A percentile compares a stretch with the other conserved stretches of the same genome.
phyloP scores from a whole-genome alignment of 192 early-diverging fungal genomes.

The Umbelopsis sp. region DNA sequence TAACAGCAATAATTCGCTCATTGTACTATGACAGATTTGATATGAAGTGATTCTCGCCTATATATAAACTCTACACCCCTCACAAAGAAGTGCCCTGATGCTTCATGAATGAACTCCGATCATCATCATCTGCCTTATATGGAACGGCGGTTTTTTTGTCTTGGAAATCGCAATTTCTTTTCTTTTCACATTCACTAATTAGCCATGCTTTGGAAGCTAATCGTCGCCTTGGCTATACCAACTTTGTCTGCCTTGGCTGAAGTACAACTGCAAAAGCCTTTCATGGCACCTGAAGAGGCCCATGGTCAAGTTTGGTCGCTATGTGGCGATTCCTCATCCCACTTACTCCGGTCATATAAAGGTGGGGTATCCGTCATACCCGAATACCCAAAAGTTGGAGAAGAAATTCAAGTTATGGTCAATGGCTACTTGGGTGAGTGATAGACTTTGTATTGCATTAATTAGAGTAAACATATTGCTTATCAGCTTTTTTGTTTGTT shows the following conservation, averaged over 20 bases:
- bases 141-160: too few species aligned
- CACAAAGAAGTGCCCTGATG: too few species aligned
- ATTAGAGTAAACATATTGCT: neutral
- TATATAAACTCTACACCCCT: too few species aligned
- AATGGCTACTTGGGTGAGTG: slow-evolving; percentile 34
- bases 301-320: slow-evolving; percentile 42
- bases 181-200: too few species aligned
- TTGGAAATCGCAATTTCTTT: too few species aligned
- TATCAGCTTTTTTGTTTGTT: neutral
- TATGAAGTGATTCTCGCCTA: too few species aligned
- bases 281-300: slow-evolving; percentile 32
- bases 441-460: neutral
- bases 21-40: too few species aligned
- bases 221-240: neutral
- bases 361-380: slow-evolving; percentile 40
- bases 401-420: slow-evolving; percentile 36
- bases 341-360: slow-evolving; percentile 36
- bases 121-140: too few species aligned
- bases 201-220: slow-evolving; percentile 1
- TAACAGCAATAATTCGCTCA: too few species aligned
- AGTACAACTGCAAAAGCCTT: slow-evolving; percentile 12
- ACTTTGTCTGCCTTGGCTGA: neutral
- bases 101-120: too few species aligned
- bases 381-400: slow-evolving; percentile 31
- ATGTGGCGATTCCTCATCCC: slow-evolving; percentile 33